phyloP scores from a whole-genome alignment of 176 grass and related monocot genomes.

The Tillandsia leiboldiana region DNA sequence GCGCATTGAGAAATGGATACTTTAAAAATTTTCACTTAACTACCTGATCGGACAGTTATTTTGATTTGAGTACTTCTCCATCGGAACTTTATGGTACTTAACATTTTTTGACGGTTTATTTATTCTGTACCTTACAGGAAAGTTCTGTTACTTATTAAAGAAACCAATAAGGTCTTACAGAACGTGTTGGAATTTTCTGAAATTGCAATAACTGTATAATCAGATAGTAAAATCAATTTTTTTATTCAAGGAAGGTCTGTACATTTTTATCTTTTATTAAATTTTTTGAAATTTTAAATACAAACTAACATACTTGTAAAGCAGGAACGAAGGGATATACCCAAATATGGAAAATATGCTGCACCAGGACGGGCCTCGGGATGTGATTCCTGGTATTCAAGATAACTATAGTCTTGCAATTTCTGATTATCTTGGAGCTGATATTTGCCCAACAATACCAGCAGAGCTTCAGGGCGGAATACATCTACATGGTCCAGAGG shows the following conservation, averaged over 20 bases:
- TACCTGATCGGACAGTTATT: too few relatives aligned
- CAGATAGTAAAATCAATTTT: background rate
- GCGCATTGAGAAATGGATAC: too few relatives aligned
- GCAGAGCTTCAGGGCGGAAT: slow-evolving; percentile 59
- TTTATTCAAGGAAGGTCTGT: slow-evolving; percentile 5
- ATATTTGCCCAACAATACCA: slow-evolving; percentile 70
- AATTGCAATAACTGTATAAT: too few relatives aligned
- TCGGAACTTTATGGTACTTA: too few relatives aligned
- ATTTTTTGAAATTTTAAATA: slow-evolving; percentile 14
- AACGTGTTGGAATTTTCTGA: too few relatives aligned
- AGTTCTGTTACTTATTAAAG: too few relatives aligned
- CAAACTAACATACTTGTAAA: slow-evolving; percentile 14
- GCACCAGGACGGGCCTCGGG: slow-evolving; percentile 32
- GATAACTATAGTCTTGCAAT: slow-evolving; percentile 64
- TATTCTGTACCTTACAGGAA: too few relatives aligned
- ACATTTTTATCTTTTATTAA: slow-evolving; percentile 6
- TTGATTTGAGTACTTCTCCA: too few relatives aligned
- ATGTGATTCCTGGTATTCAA: slow-evolving; percentile 57
- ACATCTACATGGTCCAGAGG: slow-evolving; percentile 10
- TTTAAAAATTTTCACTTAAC: too few relatives aligned
- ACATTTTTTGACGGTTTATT: too few relatives aligned
- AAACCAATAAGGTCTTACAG: too few relatives aligned
- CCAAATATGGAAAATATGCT: slow-evolving; percentile 55
- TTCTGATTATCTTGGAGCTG: slow-evolving; percentile 79
- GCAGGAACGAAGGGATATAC: slow-evolving; percentile 47